phyloP scores from a whole-genome alignment of 139 green algal species.

The Yamagishiella unicocca region DNA sequence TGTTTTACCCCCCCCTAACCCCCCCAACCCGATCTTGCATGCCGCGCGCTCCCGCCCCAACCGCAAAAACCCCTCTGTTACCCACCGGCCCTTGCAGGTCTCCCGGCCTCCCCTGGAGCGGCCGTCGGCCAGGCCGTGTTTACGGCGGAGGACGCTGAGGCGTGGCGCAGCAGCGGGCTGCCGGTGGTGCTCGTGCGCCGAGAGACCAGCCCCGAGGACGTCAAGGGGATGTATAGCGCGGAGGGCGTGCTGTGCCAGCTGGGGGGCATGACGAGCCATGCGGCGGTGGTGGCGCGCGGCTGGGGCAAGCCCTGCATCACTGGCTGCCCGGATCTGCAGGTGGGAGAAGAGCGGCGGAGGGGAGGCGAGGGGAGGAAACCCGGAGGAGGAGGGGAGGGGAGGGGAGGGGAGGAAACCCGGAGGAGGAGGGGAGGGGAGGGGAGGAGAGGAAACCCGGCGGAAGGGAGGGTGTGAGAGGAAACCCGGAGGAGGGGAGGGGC shows the following conservation, averaged over 20 bases:
- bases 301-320: constrained; percentile 93
- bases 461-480: not conserved
- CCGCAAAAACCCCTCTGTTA: not conserved
- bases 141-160: constrained; percentile 85
- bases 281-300: constrained; percentile 90
- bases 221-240: constrained; percentile 81
- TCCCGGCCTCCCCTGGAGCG: constrained; percentile 85
- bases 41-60: not conserved
- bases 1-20: not conserved
- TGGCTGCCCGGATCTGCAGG: constrained; percentile 79
- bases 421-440: not conserved
- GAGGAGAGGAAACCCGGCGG: not conserved
- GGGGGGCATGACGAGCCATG: constrained; percentile 92
- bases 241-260: constrained; percentile 87
- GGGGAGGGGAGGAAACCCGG: not conserved
- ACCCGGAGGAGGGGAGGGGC: not conserved
- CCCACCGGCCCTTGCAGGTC: constrained; percentile 53
- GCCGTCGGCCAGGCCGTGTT: constrained; percentile 86
- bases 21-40: not conserved
- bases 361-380: not conserved
- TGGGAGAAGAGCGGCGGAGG: constrained; percentile 55
- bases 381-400: not conserved
- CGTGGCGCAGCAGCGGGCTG: constrained; percentile 66
- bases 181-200: constrained; percentile 81
- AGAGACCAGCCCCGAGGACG: constrained; percentile 91